phyloP scores from a whole-genome alignment of 2,329 filamentous ascomycete genomes.

The Daldinia sp. region DNA sequence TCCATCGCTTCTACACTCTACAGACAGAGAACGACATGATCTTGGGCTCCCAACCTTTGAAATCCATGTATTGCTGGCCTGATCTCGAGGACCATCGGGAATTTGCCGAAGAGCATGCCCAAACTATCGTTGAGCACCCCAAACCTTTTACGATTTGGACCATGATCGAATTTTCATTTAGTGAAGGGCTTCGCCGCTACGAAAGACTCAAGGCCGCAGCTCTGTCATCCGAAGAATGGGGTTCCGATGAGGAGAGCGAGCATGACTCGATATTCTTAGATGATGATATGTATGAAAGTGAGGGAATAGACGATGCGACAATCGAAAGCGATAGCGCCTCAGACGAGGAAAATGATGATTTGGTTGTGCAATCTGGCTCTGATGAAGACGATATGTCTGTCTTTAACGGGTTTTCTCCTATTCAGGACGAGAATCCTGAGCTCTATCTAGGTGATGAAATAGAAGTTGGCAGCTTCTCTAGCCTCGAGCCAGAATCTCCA shows the following conservation, averaged over 20 bases:
- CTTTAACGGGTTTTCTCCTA: slow-evolving; percentile 47
- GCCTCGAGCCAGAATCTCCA: slow-evolving; percentile 42
- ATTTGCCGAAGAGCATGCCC: slow-evolving; percentile 18
- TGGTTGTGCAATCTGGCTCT: slow-evolving; percentile 34
- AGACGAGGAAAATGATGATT: slow-evolving; percentile 39
- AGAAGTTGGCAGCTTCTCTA: slow-evolving; percentile 38
- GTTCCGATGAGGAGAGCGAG: slow-evolving; percentile 1
- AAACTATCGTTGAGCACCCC: background rate
- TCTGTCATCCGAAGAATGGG: slow-evolving; percentile 21
- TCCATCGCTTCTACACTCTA: slow-evolving; percentile 40
- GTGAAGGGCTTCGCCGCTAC: slow-evolving; percentile 24
- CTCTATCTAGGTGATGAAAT: slow-evolving; percentile 17
- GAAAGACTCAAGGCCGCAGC: slow-evolving; percentile 20
- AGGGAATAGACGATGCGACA: slow-evolving; percentile 43
- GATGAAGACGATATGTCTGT: slow-evolving; percentile 36
- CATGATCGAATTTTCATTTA: slow-evolving; percentile 38
- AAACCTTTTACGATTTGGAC: slow-evolving; percentile 26
- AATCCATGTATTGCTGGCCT: slow-evolving; percentile 51
- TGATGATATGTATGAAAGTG: slow-evolving; percentile 48
- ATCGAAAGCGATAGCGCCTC: slow-evolving; percentile 33
- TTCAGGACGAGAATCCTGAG: slow-evolving; percentile 36
- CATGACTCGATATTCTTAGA: slow-evolving; percentile 13
- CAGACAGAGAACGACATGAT: slow-evolving; percentile 36
- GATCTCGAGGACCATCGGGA: slow-evolving; percentile 35
- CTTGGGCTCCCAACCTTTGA: slow-evolving; percentile 39